phyloP scores from a whole-genome alignment of 2,329 filamentous ascomycete species.

The Aspergillus thermomutatus region DNA sequence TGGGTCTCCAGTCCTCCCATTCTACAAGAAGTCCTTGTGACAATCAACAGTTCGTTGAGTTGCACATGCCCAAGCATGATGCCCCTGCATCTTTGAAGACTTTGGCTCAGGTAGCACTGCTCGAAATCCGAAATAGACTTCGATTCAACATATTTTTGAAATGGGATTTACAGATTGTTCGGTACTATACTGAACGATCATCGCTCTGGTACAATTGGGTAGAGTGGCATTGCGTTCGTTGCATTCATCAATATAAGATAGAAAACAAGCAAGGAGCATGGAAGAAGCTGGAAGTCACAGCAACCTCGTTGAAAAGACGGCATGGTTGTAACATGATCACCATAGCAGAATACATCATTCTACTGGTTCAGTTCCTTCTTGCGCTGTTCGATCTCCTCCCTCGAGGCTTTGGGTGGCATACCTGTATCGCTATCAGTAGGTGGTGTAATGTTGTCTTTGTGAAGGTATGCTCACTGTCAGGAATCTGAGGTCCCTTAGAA shows the following conservation, averaged over 20 bases:
- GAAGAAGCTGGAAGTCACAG: not conserved
- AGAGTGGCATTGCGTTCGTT: not conserved
- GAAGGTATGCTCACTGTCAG: slow-evolving; percentile 30
- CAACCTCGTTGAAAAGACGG: not conserved
- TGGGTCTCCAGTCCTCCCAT: not conserved
- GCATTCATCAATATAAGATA: not conserved
- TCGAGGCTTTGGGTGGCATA: slow-evolving; percentile 47
- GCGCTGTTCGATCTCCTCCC: slow-evolving; percentile 65
- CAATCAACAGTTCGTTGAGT: not conserved
- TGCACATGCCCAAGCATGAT: not conserved
- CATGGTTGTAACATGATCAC: not conserved
- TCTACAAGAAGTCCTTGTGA: not conserved
- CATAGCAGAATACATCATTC: not conserved
- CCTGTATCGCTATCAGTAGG: slow-evolving; percentile 25
- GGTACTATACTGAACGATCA: not conserved
- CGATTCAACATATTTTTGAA: not conserved
- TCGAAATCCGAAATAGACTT: not conserved
- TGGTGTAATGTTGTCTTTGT: not conserved
- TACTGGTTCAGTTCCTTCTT: slow-evolving; percentile 65
- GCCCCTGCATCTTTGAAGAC: not conserved
- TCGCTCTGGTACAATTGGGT: not conserved
- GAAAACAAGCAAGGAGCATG: not conserved
- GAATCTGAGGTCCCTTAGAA: slow-evolving; percentile 46
- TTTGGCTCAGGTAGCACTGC: not conserved
- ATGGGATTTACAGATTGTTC: not conserved